Percentiles rank a stretch among this genome's conserved stretches.
phyloP scores from a whole-genome alignment of 1,284 basidiomycete species.

The Ceratobasidium sp. region DNA sequence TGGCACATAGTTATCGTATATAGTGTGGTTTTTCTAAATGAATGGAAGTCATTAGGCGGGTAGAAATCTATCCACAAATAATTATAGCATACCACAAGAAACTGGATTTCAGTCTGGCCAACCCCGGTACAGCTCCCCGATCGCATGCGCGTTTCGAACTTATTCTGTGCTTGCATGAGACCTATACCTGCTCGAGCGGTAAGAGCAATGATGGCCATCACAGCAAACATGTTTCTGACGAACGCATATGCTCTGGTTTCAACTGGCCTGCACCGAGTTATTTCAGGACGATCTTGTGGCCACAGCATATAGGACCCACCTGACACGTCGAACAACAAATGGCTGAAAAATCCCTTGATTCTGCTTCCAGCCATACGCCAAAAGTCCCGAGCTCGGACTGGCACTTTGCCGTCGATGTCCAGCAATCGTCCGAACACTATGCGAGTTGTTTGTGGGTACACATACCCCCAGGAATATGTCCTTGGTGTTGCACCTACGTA shows the following conservation, averaged over 20 bases:
- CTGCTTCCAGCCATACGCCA: too few species aligned
- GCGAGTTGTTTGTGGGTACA: not conserved
- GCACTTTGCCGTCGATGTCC: not conserved
- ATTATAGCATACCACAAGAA: not conserved
- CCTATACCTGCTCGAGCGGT: not conserved
- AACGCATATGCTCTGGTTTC: constrained; percentile 1
- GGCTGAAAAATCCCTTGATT: not conserved
- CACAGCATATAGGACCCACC: not conserved
- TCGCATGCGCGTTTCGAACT: not conserved
- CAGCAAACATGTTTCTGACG: not conserved
- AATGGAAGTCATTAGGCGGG: too few species aligned
- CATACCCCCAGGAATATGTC: not conserved
- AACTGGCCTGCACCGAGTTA: not conserved
- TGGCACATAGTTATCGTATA: too few species aligned
- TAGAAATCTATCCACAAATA: too few species aligned
- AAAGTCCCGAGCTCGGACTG: not conserved
- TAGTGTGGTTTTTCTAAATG: too few species aligned
- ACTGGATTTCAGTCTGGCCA: not conserved
- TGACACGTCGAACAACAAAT: not conserved
- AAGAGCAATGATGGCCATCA: not conserved
- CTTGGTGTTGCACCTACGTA: not conserved
- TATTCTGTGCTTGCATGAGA: not conserved
- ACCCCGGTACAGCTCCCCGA: not conserved
- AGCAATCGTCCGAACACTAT: not conserved
- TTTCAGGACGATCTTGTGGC: not conserved